Evolutionary conservation across 129 eudicot genomes (phyloP), one percentile per base, ranked within the genome.

Genomic region (Tagetes erecta): DNA sequence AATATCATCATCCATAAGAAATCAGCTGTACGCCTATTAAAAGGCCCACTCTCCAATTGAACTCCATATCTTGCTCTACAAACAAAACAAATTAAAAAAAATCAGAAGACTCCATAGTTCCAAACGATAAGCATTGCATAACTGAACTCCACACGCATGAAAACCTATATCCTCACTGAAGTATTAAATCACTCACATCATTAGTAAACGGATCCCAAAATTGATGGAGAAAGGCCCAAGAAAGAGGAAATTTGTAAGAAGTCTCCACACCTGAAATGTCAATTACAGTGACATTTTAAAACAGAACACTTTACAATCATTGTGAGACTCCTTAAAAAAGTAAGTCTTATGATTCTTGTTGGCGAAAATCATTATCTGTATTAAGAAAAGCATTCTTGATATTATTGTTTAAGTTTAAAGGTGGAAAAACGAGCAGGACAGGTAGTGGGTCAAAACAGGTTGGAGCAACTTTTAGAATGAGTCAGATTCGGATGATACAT

Each of bases 1-100:
- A 87, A 92, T 41, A 89, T 76, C 88, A 92, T 87, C 98, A 92
- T 92, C 96, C 96, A 92, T 70, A 92, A 78, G 64, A 92, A 89
- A 73, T 89, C 96, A 64, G 96, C 90, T 34, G 95, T 92, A 56
- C 95, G 95, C 72, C 92, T 78, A 68, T 84, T 78, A 64, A 89
- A 92, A 7, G 98, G 96, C 68, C 96, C 96, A 81, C 35, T 82
- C 83, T 92, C 98, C 76, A 92, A 78, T 71, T 87, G 98, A 65
- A 89, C 98, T 76, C 98, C 98, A 82, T 92, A 92, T 83, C 98
- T 84, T 63, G 67, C 80, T 76, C 72, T 81, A 35, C 27, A 75
- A 85, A 10, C 46, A 75, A 80, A 69, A 45, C 45, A 59, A 66
- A 44, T 14, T 0, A 3, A 52, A 30, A 34, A 68, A 39, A 3